phyloP scores from a whole-genome alignment of 202 grass and related monocot species.

The Carex arenaria region DNA sequence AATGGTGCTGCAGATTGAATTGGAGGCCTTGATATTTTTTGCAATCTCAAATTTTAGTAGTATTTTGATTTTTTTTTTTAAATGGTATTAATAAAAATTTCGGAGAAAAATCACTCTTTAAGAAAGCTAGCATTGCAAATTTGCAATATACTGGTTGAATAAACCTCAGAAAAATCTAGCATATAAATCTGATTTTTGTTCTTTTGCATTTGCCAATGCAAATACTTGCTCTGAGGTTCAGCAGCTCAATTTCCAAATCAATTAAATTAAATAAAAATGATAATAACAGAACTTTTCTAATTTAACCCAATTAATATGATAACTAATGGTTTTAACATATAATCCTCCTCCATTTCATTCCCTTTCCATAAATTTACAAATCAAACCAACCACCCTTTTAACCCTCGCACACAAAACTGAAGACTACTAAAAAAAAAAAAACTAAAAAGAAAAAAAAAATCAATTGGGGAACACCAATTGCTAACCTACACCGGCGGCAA shows the following conservation, averaged over 20 bases:
- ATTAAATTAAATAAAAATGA: background rate
- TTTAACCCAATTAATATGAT: background rate
- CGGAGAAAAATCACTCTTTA: background rate
- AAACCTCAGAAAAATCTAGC: background rate
- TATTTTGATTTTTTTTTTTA: too few relatives aligned
- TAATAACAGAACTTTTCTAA: background rate
- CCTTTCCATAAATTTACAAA: conserved; percentile 23
- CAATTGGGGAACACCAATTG: background rate
- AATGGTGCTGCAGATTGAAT: too few relatives aligned
- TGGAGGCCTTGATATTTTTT: too few relatives aligned
- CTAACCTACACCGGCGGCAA: conserved; percentile 44
- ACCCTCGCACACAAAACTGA: background rate
- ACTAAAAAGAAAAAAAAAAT: background rate
- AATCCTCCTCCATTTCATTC: background rate
- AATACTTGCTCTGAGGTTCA: background rate
- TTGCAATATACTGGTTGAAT: background rate
- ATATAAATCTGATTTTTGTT: background rate
- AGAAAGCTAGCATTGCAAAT: background rate
- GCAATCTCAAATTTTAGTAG: too few relatives aligned
- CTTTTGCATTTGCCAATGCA: background rate
- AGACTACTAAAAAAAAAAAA: background rate
- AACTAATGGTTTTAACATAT: background rate
- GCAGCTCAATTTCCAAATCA: background rate
- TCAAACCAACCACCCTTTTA: conserved; percentile 10
- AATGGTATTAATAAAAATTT: too few relatives aligned